Conservation (phyloP, 2,329 filamentous ascomycete species). For the Fusarium sp. region DNA sequence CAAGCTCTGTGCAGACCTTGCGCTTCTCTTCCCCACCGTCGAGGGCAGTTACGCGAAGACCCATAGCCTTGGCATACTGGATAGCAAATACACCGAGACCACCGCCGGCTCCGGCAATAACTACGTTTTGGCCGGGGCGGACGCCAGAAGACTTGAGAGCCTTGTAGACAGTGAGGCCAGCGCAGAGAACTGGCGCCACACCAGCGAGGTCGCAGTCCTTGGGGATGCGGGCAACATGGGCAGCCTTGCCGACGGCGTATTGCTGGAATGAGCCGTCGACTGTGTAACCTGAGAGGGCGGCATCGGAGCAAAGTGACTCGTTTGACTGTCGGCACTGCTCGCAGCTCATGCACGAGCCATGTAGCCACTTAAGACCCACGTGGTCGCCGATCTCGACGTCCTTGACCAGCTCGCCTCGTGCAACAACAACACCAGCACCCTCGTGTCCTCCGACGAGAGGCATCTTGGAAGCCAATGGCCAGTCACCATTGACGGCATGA, state of each 20-base stretch:
- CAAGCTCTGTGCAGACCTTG: conserved; percentile 77
- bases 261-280: conserved; percentile 93
- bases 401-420: conserved; percentile 79
- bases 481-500: conserved; percentile 84
- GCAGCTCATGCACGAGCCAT: conserved; percentile 85
- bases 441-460: conserved; percentile 85
- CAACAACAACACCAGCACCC: conserved; percentile 85
- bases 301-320: conserved; percentile 83
- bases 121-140: conserved; percentile 80
- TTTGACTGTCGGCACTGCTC: conserved; percentile 83
- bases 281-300: conserved; percentile 86
- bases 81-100: conserved; percentile 81
- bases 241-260: conserved; percentile 86
- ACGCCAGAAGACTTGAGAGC: conserved; percentile 83
- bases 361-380: conserved; percentile 91
- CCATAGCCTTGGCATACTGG: conserved; percentile 92
- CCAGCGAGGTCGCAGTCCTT: conserved; percentile 80
- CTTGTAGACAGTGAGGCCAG: conserved; percentile 88
- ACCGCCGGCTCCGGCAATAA: conserved; percentile 86
- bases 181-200: conserved; percentile 84
- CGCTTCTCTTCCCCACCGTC: conserved; percentile 87
- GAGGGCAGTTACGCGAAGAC: conserved; percentile 81
- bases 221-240: conserved; percentile 83
- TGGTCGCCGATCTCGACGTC: conserved; percentile 85
- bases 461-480: conserved; percentile 83